A percentile compares a stretch with the other conserved stretches of the same genome.
Evolutionary conservation across 2,329 filamentous ascomycete species (phyloP).

Genomic region (Nemania serpens): DNA sequence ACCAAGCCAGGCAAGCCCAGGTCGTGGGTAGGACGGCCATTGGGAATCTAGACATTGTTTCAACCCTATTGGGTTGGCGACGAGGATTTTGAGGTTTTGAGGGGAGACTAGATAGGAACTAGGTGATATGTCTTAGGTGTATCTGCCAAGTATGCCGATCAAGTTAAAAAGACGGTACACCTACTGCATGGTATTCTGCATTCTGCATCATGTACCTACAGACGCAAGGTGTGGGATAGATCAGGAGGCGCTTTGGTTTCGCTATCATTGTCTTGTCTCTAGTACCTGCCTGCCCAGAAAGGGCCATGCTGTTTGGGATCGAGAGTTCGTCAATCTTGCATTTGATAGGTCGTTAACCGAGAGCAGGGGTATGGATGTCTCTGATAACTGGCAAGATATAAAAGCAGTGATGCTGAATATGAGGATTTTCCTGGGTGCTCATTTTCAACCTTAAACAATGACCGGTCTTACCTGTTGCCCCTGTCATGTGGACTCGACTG

Average conservation of each 20-base stretch:
- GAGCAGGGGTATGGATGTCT: not conserved
- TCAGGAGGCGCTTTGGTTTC: not conserved
- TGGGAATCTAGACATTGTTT: constrained; percentile 16
- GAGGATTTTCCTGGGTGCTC: too few relatives aligned
- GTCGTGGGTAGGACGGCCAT: not conserved
- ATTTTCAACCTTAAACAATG: too few relatives aligned
- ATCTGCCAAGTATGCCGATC: not conserved
- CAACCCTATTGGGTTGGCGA: constrained; percentile 1
- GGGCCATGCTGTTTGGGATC: not conserved
- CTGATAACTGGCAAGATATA: not conserved
- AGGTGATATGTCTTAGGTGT: constrained; percentile 10
- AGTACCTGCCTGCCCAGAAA: not conserved
- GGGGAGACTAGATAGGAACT: not conserved
- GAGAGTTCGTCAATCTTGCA: not conserved
- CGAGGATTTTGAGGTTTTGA: not conserved
- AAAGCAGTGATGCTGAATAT: too few relatives aligned
- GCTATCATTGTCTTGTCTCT: constrained; percentile 1
- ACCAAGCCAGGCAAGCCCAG: not conserved
- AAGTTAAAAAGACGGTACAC: not conserved
- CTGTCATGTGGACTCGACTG: too few relatives aligned
- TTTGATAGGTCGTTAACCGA: constrained; percentile 1
- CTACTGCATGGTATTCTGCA: not conserved
- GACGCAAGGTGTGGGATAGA: not conserved
- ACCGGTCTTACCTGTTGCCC: too few relatives aligned
- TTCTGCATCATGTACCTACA: not conserved